Evolutionary conservation across 2,329 filamentous ascomycete genomes (phyloP), one percentile per base, ranked within the genome.

Genomic region (Byssochlamys sp.): DNA sequence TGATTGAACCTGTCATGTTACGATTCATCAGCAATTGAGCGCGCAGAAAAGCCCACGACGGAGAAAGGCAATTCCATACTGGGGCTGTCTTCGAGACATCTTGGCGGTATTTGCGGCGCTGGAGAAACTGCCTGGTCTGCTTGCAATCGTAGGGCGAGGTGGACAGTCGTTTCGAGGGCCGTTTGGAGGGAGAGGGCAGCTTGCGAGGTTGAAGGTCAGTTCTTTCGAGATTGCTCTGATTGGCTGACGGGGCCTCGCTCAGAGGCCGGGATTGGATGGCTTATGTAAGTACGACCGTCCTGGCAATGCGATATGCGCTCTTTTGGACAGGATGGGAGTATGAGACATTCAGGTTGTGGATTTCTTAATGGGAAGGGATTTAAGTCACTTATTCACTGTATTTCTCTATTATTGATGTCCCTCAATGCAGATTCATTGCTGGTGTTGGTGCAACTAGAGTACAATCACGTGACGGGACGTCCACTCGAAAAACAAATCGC

Each of bases 1-100:
- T 96, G 90, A 79, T 90, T 91, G 87, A 97, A 97, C 76, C 94
- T 97, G 76, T 56, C 64, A 65, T 63, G 12, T 28, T 3, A 61
- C 52, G 56, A 54, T 12, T 56, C 54, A 61, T 63, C 54, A 61
- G 50, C 55, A 53, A 56, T 61, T 35, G 56, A 14, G 48, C 29
- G 33, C 12, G 9, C n/a, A 25, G 19, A 33, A 64, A 71, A 62
- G 68, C 73, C 73, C 60, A 57, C 55, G 55, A 52, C 57, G 57
- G 33, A 56, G 28, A 19, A 49, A 54, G 27, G 52, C n/a, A 7
- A 57, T 11, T 19, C 51, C 64, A 59, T 71, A 71, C 69, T 64
- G 68, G 58, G 69, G 64, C 53, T 71, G 64, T 66, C 68, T 65
- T 58, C 64, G 60, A 53, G 69, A 62, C 69, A 71, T 71, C 59